These are phyloP conservation scores for Backusella tarrabulga DNA, from an alignment of 192 early-diverging fungal genomes.

Conservation along the genomic window DNA sequence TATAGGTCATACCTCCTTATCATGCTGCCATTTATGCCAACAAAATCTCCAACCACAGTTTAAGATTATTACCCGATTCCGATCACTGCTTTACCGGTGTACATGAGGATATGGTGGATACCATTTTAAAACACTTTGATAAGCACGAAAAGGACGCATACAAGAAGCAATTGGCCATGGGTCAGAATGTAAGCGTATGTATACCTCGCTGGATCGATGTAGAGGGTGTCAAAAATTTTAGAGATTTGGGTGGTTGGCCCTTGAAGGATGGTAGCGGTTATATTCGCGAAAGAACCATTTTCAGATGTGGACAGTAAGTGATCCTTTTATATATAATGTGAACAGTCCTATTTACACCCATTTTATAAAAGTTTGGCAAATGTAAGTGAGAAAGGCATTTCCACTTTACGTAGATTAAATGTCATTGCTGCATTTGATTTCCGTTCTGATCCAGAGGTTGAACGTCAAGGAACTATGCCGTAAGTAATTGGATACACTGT, in stretches of 20 bases:
- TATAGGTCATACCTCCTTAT: conserved; percentile 46
- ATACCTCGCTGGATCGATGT: conserved; percentile 47
- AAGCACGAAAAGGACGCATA: conserved; percentile 23
- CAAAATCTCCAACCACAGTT: conserved; percentile 39
- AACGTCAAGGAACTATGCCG: conserved; percentile 44
- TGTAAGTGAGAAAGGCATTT: conserved; percentile 41
- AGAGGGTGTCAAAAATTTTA: conserved; percentile 55
- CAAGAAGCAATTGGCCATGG: conserved; percentile 15
- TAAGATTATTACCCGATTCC: conserved; percentile 42
- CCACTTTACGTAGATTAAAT: conserved; percentile 44
- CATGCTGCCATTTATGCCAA: conserved; percentile 42
- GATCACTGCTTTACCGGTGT: conserved; percentile 46
- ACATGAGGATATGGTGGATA: conserved; percentile 35
- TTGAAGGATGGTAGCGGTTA: conserved; percentile 45
- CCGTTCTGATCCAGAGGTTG: conserved; percentile 49
- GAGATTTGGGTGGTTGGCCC: conserved; percentile 56
- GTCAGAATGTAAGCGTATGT: conserved; percentile 17
- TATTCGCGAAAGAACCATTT: conserved; percentile 47
- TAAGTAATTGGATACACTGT: neutral
- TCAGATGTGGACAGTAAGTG: conserved; percentile 50
- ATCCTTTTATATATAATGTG: neutral
- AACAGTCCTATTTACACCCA: neutral
- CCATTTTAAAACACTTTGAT: conserved; percentile 38
- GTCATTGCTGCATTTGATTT: conserved; percentile 55
- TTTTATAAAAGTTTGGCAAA: conserved; percentile 38